phyloP scores from a whole-genome alignment of 2,329 filamentous ascomycete genomes.

The Pestalotiopsis sp. region DNA sequence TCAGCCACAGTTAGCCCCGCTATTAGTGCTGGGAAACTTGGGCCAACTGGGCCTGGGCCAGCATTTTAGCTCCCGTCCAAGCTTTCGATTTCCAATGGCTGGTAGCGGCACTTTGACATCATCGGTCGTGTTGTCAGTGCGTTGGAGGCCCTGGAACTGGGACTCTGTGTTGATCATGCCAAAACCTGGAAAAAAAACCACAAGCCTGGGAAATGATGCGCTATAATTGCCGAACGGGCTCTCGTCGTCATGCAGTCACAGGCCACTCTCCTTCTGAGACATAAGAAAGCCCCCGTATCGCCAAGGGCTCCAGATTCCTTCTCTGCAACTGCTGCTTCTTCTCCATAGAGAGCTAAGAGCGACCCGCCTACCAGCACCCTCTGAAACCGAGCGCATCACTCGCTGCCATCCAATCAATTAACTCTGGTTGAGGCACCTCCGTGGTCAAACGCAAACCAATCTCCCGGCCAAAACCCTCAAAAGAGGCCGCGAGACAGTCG shows the following conservation, averaged over 20 bases:
- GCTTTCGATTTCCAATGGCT: constrained; percentile 3
- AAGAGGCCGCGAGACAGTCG: background rate
- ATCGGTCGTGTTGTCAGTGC: background rate
- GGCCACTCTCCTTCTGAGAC: background rate
- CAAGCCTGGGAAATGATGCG: background rate
- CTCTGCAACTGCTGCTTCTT: background rate
- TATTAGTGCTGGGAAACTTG: background rate
- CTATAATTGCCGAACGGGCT: constrained; percentile 1
- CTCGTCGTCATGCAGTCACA: constrained; percentile 5
- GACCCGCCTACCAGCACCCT: background rate
- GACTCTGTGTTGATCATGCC: constrained; percentile 1
- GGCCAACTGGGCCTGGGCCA: background rate
- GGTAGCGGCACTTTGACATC: constrained; percentile 12
- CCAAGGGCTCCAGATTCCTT: background rate
- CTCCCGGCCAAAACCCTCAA: background rate
- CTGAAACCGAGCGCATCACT: constrained; percentile 1
- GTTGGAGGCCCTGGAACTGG: constrained; percentile 1
- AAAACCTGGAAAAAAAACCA: constrained; percentile 10
- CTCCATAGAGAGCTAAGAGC: background rate
- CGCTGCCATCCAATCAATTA: background rate
- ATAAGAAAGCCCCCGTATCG: background rate
- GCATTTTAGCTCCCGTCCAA: background rate
- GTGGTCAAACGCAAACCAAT: background rate
- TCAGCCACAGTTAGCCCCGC: background rate
- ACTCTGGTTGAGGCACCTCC: background rate